Evolutionary conservation across 1,284 basidiomycete genomes (phyloP), one percentile per base, ranked within the genome.

Genomic region (Rhodotorula sp.): DNA sequence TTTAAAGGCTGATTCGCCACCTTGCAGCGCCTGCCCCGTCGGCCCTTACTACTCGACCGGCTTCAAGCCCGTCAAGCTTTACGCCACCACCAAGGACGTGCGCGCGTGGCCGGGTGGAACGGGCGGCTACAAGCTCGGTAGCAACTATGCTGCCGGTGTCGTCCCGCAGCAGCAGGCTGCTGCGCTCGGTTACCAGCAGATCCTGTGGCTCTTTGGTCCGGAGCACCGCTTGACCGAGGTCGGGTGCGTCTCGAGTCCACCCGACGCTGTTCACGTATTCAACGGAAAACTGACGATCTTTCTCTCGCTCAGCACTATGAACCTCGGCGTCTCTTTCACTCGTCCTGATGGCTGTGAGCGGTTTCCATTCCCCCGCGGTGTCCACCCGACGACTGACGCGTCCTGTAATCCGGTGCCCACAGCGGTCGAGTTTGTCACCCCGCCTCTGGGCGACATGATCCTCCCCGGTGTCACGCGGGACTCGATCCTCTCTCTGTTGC

Each of bases 41-140:
- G 94, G 94, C 23, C 95, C 96, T 2, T 99, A 98, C 83, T 99
- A 96, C 83, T 90, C 93, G 69, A 85, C 90, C 58, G 96, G 96
- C 15, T 98, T 97, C 87, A 98, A 99, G 84, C 96, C 96, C 43
- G 90, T 99, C 56, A 89, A 92, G 31, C 85, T 99, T 64, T 89
- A 94, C 70, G 96, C 93, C 4, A 97, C 96, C 2, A 93, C 93
- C 0, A 89, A 94, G 80, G 92, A 90, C 80, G 90, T 93, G 47
- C 90, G 95, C 65, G 95, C 71, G 5, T 63, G 65, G 57, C 68
- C 68, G 15, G 70, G 75, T 21, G 75, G 75, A 61, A 76, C 75
- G 18, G 94, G 95, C 60, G 91, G 91, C 21, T 97, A 85, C 86
- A 98, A 98, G 83, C 85, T 97, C 62, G 92, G 93, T 58, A 89